Evolutionary conservation across 2,329 filamentous ascomycete species (phyloP).

Genomic region (Aspergillus puulaauensis): DNA sequence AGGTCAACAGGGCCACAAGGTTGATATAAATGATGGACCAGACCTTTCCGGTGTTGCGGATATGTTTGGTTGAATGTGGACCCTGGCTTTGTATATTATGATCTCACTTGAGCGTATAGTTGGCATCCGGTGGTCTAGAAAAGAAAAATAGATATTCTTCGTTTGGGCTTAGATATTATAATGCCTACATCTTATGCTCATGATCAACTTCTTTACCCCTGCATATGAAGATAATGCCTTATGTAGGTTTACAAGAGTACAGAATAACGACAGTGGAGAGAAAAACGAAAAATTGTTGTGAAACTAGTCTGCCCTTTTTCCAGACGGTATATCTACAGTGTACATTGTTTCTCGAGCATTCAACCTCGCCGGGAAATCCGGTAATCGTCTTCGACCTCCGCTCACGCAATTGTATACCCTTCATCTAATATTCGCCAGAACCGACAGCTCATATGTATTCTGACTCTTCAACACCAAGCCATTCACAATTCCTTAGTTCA

Average conservation of each 20-base stretch:
- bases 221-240: neutral
- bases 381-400: neutral
- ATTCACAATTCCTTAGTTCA: constrained; percentile 50
- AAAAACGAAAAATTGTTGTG: constrained; percentile 18
- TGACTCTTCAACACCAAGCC: neutral
- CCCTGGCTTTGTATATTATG: constrained; percentile 20
- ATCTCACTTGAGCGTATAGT: constrained; percentile 1
- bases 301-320: constrained; percentile 26
- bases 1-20: constrained; percentile 39
- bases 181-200: neutral
- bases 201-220: neutral
- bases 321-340: constrained; percentile 37
- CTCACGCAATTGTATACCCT: neutral
- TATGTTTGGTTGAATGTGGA: constrained; percentile 47
- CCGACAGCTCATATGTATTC: neutral
- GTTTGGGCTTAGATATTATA: neutral
- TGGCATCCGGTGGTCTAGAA: neutral
- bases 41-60: constrained; percentile 54
- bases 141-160: constrained; percentile 3
- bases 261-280: neutral
- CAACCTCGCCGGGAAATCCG: neutral
- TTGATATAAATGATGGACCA: constrained; percentile 47
- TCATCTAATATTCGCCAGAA: constrained; percentile 1
- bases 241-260: neutral
- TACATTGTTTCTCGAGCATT: constrained; percentile 14